These are phyloP conservation scores for Parastagonospora avenae DNA, from an alignment of 2,329 filamentous ascomycete species.

Conservation along the genomic window DNA sequence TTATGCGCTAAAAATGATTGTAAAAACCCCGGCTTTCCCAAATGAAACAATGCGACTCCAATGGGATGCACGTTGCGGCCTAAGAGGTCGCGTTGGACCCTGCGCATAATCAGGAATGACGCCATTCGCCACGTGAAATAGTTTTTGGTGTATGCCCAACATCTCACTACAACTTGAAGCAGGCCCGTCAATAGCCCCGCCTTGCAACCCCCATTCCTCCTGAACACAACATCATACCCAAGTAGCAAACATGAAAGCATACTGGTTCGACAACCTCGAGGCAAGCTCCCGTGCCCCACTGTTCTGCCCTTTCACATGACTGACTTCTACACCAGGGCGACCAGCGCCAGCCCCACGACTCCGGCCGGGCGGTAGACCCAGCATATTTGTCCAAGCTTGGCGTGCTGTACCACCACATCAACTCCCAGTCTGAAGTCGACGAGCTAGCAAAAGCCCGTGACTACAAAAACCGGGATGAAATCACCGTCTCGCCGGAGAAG, in stretches of 20 bases:
- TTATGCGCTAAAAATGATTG: too few species aligned
- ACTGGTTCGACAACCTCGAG: conserved; percentile 71
- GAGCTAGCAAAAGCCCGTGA: conserved; percentile 72
- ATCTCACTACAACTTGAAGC: conserved; percentile 2
- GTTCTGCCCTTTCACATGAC: conserved; percentile 12
- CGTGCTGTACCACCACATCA: conserved; percentile 77
- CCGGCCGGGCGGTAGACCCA: conserved; percentile 69
- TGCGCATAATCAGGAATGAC: conserved; percentile 30
- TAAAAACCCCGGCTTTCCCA: too few species aligned
- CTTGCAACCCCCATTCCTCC: background rate
- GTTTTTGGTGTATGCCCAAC: conserved; percentile 17
- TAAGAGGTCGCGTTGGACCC: conserved; percentile 5
- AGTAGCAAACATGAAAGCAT: conserved; percentile 64
- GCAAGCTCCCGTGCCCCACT: conserved; percentile 46
- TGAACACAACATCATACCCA: background rate
- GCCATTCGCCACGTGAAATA: conserved; percentile 30
- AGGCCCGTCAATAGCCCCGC: background rate
- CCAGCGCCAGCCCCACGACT: conserved; percentile 90
- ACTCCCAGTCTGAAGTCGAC: conserved; percentile 68
- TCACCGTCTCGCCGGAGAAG: conserved; percentile 81
- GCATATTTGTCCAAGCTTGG: conserved; percentile 74
- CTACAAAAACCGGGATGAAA: conserved; percentile 95
- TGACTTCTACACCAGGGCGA: conserved; percentile 69
- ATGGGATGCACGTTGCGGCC: background rate
- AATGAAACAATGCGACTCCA: too few species aligned